Base-by-base conservation (phyloP, 2,329 filamentous ascomycete species). In the Alternaria triticina region DNA sequence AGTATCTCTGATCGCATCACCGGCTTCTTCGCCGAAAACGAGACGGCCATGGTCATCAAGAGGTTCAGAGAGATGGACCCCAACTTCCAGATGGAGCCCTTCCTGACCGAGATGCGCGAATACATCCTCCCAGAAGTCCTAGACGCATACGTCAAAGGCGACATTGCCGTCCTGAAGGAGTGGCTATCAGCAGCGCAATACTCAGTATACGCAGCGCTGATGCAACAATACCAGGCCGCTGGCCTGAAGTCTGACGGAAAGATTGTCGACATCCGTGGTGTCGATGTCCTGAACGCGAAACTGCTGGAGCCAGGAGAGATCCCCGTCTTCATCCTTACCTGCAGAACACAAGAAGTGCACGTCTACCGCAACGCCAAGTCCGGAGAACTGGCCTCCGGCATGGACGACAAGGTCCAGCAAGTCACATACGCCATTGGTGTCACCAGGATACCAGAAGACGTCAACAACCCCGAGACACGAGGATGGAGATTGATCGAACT, bases 371-470 rank as follows among this genome's bases (percentile, higher is more conserved):
- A 98, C 70, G 89, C 91, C 62, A 98, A 99, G 86, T 91, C 91
- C 1, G 90, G 90, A 68, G 86, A 97, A 80, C 88, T 99, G 51
- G 94, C 95, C 4, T 95, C 95, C 12, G 96, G 96, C 46, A 98
- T 97, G 94, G 96, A 99, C 82, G 96, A 99, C 82, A 96, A 94
- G 83, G 96, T 99, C 23, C 96, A 99, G 82, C 90, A 97, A 71
- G 96, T 99, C 70, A 98, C 96, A 3, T 99, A 99, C 77, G 96
- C 95, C 67, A 98, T 99, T 72, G 96, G 96, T 73, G 91, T 99
- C 64, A 99, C 96, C 4, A 87, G 96, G 69, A 89, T 97, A 64
- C 90, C 96, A 3, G 96, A 99, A 78, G 96, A 99, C 72, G 95
- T 98, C 71, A 95, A 90, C 85, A 98, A 99, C 81, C 92, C 94